phyloP scores from a whole-genome alignment of 2,329 filamentous ascomycete species.

The Fusarium robinianum region DNA sequence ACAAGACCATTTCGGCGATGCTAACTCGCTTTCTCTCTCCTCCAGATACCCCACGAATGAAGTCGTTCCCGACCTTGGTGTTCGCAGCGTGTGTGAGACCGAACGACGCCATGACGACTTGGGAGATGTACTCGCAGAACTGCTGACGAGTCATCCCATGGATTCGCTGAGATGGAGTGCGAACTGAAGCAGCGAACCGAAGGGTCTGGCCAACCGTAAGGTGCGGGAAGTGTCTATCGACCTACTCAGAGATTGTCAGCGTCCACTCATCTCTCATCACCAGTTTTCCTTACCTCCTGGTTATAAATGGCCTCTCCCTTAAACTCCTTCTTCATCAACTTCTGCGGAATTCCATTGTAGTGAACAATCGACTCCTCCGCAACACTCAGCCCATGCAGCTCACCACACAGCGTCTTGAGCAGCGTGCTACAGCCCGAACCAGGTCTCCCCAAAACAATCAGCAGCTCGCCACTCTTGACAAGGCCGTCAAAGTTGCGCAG shows the following conservation, averaged over 20 bases:
- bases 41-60: conserved; percentile 71
- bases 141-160: conserved; percentile 64
- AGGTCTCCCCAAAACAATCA: conserved; percentile 70
- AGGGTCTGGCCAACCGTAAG: conserved; percentile 76
- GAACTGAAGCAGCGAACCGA: conserved; percentile 70
- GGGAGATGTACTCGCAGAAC: conserved; percentile 64
- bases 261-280: too few species aligned
- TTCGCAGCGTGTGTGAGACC: conserved; percentile 73
- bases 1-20: conserved; percentile 77
- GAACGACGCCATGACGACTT: conserved; percentile 72
- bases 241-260: conserved; percentile 40
- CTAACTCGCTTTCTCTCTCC: conserved; percentile 80
- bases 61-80: conserved; percentile 76
- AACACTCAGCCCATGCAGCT: conserved; percentile 61
- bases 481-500: conserved; percentile 67
- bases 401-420: conserved; percentile 64
- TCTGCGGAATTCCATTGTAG: conserved; percentile 64
- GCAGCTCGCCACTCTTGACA: conserved; percentile 66
- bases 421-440: conserved; percentile 68
- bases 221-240: conserved; percentile 77
- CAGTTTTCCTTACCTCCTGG: conserved; percentile 58
- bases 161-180: conserved; percentile 68
- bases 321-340: conserved; percentile 62
- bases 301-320: conserved; percentile 74
- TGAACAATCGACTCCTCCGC: conserved; percentile 57